phyloP scores from a whole-genome alignment of 805 yeast species.

The Wickerhamiella siamensis region DNA sequence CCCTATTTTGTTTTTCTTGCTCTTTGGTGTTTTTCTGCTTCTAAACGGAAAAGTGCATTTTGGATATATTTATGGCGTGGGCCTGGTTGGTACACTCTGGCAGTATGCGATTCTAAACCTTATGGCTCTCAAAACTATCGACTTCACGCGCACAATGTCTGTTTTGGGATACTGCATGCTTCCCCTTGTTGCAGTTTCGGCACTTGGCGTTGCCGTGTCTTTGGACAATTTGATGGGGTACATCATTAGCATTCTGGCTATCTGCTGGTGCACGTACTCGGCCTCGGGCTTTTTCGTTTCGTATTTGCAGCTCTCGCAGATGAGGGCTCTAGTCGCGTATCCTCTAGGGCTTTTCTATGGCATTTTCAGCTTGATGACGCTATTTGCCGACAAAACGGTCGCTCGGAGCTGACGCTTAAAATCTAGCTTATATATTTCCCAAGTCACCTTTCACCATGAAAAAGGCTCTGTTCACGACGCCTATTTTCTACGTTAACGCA shows the following conservation, averaged over 20 bases:
- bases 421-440: neutral
- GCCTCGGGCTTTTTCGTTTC: slow-evolving; percentile 88
- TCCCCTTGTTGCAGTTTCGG: slow-evolving; percentile 71
- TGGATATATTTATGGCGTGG: slow-evolving; percentile 94
- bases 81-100: slow-evolving; percentile 75
- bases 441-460: neutral
- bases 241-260: slow-evolving; percentile 46
- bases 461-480: slow-evolving; percentile 42
- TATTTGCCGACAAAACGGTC: slow-evolving; percentile 38
- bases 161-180: slow-evolving; percentile 87
- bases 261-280: slow-evolving; percentile 83
- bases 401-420: neutral
- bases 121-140: slow-evolving; percentile 48
- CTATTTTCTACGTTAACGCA: slow-evolving; percentile 94
- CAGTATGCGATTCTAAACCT: slow-evolving; percentile 72
- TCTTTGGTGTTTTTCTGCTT: slow-evolving; percentile 71
- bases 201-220: slow-evolving; percentile 48
- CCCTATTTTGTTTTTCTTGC: slow-evolving; percentile 73
- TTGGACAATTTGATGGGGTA: slow-evolving; percentile 70
- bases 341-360: slow-evolving; percentile 85
- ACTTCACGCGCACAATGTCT: slow-evolving; percentile 60
- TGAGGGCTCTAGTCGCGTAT: slow-evolving; percentile 81
- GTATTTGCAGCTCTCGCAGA: slow-evolving; percentile 67
- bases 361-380: slow-evolving; percentile 90
- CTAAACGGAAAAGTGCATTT: slow-evolving; percentile 88